Conservation (phyloP, 2,329 filamentous ascomycete genomes). For the Seiridium cupressi region DNA sequence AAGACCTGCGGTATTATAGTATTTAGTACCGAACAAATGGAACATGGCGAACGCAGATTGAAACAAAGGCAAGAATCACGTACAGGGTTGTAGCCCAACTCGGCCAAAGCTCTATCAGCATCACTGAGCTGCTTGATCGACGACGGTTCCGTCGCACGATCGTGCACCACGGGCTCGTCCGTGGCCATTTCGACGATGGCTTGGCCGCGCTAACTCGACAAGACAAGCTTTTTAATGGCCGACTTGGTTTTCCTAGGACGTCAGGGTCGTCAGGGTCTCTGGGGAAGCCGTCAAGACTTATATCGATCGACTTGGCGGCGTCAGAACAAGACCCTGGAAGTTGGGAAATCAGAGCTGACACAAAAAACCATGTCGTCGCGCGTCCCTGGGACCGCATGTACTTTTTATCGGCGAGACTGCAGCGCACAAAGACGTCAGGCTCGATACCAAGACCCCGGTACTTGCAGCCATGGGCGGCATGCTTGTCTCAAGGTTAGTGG, state of each 20-base stretch:
- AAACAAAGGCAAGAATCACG: not conserved
- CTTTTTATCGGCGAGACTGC: not conserved
- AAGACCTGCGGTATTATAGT: conserved; percentile 39
- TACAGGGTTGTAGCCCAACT: conserved; percentile 36
- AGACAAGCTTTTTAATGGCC: not conserved
- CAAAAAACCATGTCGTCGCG: not conserved
- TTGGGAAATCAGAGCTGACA: not conserved
- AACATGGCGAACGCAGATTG: no score
- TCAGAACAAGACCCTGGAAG: not conserved
- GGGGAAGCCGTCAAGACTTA: not conserved
- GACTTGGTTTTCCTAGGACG: not conserved
- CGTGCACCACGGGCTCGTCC: not conserved
- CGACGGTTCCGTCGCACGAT: not conserved
- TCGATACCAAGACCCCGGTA: not conserved
- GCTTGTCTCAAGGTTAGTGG: not conserved
- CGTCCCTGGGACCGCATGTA: not conserved
- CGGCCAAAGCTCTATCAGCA: conserved; percentile 31
- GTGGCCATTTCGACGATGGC: not conserved
- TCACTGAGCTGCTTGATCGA: conserved; percentile 11
- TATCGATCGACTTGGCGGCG: not conserved
- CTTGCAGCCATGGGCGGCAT: not conserved
- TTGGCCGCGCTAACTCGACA: not conserved
- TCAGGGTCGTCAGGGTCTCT: not conserved
- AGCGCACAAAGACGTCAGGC: not conserved
- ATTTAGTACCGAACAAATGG: not conserved